These are phyloP conservation scores for Phialophora tarda DNA, from an alignment of 2,329 filamentous ascomycete species.

Conservation along the genomic window DNA sequence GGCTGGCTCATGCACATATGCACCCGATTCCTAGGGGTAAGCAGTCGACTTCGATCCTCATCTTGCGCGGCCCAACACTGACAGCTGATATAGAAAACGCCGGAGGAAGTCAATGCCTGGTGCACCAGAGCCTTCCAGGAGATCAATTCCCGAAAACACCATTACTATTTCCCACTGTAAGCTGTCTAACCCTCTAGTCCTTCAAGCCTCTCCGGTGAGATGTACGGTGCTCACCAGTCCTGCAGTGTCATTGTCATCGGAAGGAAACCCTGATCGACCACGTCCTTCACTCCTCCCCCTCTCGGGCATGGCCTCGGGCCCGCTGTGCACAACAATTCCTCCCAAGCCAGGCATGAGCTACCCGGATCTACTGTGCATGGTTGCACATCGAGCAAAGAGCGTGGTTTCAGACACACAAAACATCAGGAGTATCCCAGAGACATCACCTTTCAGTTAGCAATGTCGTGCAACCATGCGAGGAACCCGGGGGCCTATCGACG, in stretches of 20 bases:
- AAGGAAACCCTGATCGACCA: constrained; percentile 32
- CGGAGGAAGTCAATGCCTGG: constrained; percentile 40
- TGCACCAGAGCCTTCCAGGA: constrained; percentile 35
- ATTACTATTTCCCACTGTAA: constrained; percentile 30
- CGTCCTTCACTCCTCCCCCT: background rate
- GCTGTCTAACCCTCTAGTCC: background rate
- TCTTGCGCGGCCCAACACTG: constrained; percentile 1
- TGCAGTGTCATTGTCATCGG: constrained; percentile 33
- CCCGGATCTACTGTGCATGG: background rate
- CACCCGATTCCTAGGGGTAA: constrained; percentile 40
- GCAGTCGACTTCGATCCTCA: constrained; percentile 26
- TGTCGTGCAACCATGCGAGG: background rate
- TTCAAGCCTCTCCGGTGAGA: background rate
- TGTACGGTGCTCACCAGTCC: constrained; percentile 16
- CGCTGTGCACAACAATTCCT: background rate
- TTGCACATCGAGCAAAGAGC: background rate
- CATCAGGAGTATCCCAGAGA: background rate
- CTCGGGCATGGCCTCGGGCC: background rate
- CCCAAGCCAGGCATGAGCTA: background rate
- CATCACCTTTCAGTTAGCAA: background rate
- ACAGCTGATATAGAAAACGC: constrained; percentile 38
- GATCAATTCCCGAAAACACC: constrained; percentile 32
- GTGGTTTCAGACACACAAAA: background rate
- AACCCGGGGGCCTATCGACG: background rate
- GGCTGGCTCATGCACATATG: constrained; percentile 41